Evolutionary conservation across 1,284 basidiomycete species (phyloP), one percentile per base, ranked within the genome.

Genomic region (Ganoderma boninense): DNA sequence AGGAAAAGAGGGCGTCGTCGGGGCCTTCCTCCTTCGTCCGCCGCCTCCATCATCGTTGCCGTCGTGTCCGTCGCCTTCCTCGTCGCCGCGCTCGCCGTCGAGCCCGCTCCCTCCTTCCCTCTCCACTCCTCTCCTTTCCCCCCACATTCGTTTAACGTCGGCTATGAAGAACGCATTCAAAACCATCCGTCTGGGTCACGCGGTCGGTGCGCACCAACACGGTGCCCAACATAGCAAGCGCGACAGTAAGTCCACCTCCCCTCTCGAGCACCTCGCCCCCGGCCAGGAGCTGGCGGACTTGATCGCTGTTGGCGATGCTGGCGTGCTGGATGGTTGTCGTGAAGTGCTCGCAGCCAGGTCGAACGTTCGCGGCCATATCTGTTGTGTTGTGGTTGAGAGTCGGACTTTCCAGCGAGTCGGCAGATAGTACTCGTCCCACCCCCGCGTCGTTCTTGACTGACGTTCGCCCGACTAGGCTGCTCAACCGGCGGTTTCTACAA

Each of bases 401-500:
- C 13, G n/a, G 49, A 18, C 44, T 20, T 7, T 20, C n/a, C 49
- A 4, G 46, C 23, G 23, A 52, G 10, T 52, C 23, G 23, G 8
- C n/a, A 23, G 46, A 49, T 23, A 49, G 23, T 23, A 49, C n/a
- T 26, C 49, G 11, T 13, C 20, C 7, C 13, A 13, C 10, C n/a
- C 23, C 26, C 14, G 26, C 42, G 44, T 4, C 23, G 8, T 52
- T 57, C 43, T 32, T 42, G 23, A 43, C 44, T 54, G 32, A 54
- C 60, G 2, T 23, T 62, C 42, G 14, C 10, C 56, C 29, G 32
- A 46, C 42, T 18, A 87, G 87, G 80, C 69, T 92, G 91, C 78
- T 73, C 80, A 13, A 84, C 84, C 2, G 89, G 89, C 43, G 87
- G 87, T 2, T 90, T 96, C 73, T 95, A 95, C 85, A 84, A 82